These are phyloP conservation scores for Pachyrhizus erosus DNA, from an alignment of 306 rosid species.

Conservation along the genomic window DNA sequence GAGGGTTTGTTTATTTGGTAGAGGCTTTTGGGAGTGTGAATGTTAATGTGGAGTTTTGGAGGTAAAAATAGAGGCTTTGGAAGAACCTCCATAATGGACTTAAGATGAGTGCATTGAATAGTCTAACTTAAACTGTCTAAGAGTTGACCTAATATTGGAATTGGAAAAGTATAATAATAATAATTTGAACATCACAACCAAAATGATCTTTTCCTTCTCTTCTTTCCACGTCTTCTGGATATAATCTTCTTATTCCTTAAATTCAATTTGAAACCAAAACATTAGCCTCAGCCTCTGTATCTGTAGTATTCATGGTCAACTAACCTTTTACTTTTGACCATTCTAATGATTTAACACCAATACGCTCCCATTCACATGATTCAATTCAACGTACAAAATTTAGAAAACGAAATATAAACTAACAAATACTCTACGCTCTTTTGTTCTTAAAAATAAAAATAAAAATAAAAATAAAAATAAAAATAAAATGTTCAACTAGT, in stretches of 20 bases:
- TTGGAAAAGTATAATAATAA: background rate
- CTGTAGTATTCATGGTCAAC: background rate
- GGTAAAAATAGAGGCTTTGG: background rate
- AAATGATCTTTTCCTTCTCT: background rate
- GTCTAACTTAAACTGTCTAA: background rate
- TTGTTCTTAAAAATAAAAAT: too few species aligned
- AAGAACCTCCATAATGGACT: background rate
- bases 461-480: too few species aligned
- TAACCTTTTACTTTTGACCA: background rate
- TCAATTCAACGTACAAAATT: constrained; percentile 8
- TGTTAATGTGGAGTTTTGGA: too few species aligned
- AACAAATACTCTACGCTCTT: too few species aligned
- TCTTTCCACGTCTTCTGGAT: background rate
- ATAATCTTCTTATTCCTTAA: background rate
- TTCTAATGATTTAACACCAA: background rate
- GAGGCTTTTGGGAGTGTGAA: too few species aligned
- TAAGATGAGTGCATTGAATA: background rate
- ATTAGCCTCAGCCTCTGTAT: constrained; percentile 5
- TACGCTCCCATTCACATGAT: constrained; percentile 19
- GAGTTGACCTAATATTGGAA: background rate
- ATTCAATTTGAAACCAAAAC: constrained; percentile 12
- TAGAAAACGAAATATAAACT: constrained; percentile 18
- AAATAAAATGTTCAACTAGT: too few species aligned
- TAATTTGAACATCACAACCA: too few species aligned
- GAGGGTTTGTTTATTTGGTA: too few species aligned